These are phyloP conservation scores for Hondaea fermentalgiana DNA, from an alignment of 108 stramenopile genomes.

Conservation along the genomic window DNA sequence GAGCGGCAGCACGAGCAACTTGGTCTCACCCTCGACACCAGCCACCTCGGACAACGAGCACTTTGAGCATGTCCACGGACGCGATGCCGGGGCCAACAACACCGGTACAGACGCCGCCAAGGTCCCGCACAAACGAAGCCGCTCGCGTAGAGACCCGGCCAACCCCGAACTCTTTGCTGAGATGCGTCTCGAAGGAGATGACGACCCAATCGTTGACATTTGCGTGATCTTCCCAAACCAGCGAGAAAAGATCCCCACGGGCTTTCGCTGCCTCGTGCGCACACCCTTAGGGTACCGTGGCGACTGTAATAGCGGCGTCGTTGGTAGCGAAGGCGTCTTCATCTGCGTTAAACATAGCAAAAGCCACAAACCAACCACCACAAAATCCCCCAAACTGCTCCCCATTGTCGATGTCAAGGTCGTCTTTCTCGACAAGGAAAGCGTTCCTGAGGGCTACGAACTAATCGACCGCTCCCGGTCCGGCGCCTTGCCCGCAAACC, in stretches of 20 bases:
- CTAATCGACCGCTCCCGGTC: not conserved
- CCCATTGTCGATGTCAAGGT: not conserved
- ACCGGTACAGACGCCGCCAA: too few species aligned
- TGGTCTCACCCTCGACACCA: not conserved
- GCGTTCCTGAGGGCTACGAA: not conserved
- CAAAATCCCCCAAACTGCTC: not conserved
- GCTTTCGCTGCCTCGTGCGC: not conserved
- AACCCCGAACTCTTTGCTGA: not conserved
- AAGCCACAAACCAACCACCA: not conserved
- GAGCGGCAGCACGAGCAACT: not conserved
- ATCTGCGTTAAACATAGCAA: not conserved
- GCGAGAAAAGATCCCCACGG: not conserved
- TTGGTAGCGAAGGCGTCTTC: not conserved
- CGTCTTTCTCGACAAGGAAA: conserved; percentile 8
- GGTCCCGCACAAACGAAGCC: too few species aligned
- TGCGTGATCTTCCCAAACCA: conserved; percentile 12
- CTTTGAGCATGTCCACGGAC: too few species aligned
- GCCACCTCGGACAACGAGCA: not conserved
- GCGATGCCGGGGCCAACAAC: too few species aligned
- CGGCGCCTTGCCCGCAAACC: not conserved
- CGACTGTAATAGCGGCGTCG: not conserved
- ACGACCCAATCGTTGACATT: conserved; percentile 11
- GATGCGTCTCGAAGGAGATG: not conserved
- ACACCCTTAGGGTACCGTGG: not conserved
- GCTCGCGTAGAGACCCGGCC: not conserved